Conservation (phyloP, 2,329 filamentous ascomycete species). For the Tetracladium maxilliforme region DNA sequence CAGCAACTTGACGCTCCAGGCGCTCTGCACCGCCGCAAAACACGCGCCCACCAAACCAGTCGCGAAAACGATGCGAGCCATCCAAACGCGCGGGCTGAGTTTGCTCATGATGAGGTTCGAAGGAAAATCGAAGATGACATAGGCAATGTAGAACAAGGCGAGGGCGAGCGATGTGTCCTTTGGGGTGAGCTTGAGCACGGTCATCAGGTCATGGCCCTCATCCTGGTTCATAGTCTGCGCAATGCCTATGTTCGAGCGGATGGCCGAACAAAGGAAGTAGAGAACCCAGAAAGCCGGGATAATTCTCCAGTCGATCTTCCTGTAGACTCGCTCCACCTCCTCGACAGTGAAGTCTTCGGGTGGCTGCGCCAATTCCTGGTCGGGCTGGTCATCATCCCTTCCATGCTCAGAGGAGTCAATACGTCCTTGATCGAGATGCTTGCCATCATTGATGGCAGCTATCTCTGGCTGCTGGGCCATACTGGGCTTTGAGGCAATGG, state of each 20-base stretch:
- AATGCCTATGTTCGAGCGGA: conserved; percentile 81
- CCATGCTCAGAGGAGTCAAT: too few species aligned
- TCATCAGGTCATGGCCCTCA: conserved; percentile 58
- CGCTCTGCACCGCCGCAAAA: conserved; percentile 66
- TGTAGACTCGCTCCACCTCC: conserved; percentile 43
- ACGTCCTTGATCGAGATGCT: too few species aligned
- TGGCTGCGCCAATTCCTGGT: too few species aligned
- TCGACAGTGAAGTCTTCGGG: too few species aligned
- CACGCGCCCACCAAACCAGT: conserved; percentile 75
- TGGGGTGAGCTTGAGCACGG: conserved; percentile 50
- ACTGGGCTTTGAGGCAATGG: too few species aligned
- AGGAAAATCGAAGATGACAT: conserved; percentile 78
- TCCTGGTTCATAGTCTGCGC: conserved; percentile 84
- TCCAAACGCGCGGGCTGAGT: conserved; percentile 77
- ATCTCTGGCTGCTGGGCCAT: too few species aligned
- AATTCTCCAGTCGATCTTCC: conserved; percentile 53
- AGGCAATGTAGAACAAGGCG: conserved; percentile 83
- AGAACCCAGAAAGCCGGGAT: conserved; percentile 65
- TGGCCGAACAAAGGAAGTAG: conserved; percentile 86
- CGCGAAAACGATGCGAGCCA: conserved; percentile 79
- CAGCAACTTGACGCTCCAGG: conserved; percentile 70
- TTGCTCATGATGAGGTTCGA: conserved; percentile 82
- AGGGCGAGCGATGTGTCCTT: conserved; percentile 74
- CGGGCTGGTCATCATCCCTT: too few species aligned
- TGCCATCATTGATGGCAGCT: too few species aligned